Evolutionary conservation across 2,329 filamentous ascomycete species (phyloP).

Genomic region (Blastomyces gilchristii): DNA sequence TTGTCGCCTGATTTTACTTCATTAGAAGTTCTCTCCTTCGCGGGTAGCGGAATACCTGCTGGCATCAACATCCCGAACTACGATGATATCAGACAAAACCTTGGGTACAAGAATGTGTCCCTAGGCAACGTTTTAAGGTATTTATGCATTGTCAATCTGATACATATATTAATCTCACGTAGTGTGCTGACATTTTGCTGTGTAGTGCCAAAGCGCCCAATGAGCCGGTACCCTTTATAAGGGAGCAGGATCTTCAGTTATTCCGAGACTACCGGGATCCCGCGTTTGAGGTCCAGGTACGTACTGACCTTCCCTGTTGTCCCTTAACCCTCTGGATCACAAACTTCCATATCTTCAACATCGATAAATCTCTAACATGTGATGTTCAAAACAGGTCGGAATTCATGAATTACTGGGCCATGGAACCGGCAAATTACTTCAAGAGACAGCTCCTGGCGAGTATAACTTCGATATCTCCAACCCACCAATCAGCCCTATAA

Average conservation of each 20-base stretch:
- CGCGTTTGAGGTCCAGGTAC: conserved; percentile 77
- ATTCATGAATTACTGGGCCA: conserved; percentile 85
- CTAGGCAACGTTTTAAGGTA: conserved; percentile 69
- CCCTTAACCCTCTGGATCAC: not conserved
- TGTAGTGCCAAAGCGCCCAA: conserved; percentile 74
- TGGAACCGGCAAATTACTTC: conserved; percentile 84
- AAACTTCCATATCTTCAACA: not conserved
- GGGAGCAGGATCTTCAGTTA: conserved; percentile 62
- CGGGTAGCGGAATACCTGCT: conserved; percentile 51
- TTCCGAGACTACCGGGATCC: conserved; percentile 76
- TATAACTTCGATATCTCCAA: conserved; percentile 83
- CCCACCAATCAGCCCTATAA: conserved; percentile 72
- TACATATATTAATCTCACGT: not conserved
- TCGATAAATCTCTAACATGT: not conserved
- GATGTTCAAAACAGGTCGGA: conserved; percentile 48
- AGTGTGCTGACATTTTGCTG: not conserved
- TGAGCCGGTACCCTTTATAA: conserved; percentile 86
- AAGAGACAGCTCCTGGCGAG: conserved; percentile 69
- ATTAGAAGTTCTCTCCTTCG: conserved; percentile 79
- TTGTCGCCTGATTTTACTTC: conserved; percentile 92
- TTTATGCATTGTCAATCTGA: not conserved
- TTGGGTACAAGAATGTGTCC: conserved; percentile 63
- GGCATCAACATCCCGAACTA: conserved; percentile 51
- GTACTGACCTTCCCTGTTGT: not conserved
- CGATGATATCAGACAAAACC: conserved; percentile 50